Percentiles rank a stretch among this genome's conserved stretches.
Evolutionary conservation across 2,329 filamentous ascomycete genomes (phyloP).

Genomic region (Colletotrichum horii): DNA sequence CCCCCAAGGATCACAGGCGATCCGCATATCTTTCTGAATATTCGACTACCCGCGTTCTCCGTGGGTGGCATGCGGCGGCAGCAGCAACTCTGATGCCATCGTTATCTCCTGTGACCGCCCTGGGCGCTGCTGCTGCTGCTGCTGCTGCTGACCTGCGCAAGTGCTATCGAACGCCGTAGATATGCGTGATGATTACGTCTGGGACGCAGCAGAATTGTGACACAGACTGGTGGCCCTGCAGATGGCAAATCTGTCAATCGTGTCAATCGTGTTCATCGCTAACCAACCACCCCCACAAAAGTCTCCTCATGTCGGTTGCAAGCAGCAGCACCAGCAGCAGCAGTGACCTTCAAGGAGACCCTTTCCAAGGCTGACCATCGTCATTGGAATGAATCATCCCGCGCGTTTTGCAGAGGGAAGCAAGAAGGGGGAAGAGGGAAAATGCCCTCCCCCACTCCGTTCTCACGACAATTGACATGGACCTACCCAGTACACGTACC

Average conservation of each 20-base stretch:
- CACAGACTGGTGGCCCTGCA: background rate
- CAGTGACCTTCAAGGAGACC: background rate
- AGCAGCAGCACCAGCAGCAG: background rate
- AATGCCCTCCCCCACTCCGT: background rate
- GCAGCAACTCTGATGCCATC: background rate
- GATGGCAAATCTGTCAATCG: background rate
- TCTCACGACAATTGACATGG: background rate
- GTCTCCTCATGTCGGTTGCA: background rate
- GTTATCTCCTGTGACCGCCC: background rate
- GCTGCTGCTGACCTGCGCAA: background rate
- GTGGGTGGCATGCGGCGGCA: background rate
- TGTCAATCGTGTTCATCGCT: background rate
- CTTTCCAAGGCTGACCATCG: background rate
- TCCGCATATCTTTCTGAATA: background rate
- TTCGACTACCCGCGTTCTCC: conserved; percentile 1
- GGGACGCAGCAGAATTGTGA: background rate
- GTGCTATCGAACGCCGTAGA: background rate
- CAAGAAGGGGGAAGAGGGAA: background rate
- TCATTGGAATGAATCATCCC: background rate
- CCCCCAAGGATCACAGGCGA: background rate
- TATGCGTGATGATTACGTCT: conserved; percentile 2
- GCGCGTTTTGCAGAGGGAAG: background rate
- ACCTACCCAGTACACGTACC: background rate
- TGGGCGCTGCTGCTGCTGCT: background rate
- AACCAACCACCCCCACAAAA: background rate